A percentile compares a stretch with the other conserved stretches of the same genome.
These are phyloP conservation scores for Coemansia sp. DNA, from an alignment of 192 early-diverging fungal genomes.

Conservation along the genomic window DNA sequence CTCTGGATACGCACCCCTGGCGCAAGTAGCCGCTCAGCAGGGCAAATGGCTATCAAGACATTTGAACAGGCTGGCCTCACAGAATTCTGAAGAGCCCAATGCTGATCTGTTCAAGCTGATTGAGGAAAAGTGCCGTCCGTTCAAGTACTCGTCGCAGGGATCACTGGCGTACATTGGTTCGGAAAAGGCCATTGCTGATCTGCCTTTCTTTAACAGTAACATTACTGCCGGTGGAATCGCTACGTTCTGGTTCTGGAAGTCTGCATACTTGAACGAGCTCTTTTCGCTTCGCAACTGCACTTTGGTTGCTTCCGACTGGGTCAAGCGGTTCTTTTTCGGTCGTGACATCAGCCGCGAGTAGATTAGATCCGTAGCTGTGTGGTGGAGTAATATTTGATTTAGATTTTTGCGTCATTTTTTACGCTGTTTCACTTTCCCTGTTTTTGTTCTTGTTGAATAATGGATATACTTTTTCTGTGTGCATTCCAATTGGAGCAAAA, in stretches of 20 bases:
- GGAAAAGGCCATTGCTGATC: conserved; percentile 93
- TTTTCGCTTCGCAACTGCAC: conserved; percentile 81
- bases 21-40: conserved; percentile 88
- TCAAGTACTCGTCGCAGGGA: conserved; percentile 82
- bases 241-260: conserved; percentile 76
- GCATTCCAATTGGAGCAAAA: too few species aligned
- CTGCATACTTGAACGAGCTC: conserved; percentile 70
- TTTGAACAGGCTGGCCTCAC: conserved; percentile 51
- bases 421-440: too few species aligned
- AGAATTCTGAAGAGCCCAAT: not conserved
- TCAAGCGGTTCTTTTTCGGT: conserved; percentile 86
- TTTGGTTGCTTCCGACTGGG: conserved; percentile 87
- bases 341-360: conserved; percentile 91
- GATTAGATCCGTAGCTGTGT: too few species aligned
- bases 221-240: conserved; percentile 63
- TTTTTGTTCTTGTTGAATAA: too few species aligned
- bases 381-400: too few species aligned
- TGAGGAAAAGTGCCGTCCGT: conserved; percentile 51
- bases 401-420: too few species aligned
- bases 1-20: conserved; percentile 71
- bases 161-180: conserved; percentile 89
- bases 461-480: too few species aligned
- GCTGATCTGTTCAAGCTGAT: conserved; percentile 25
- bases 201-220: conserved; percentile 72
- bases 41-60: conserved; percentile 77